Base-by-base conservation (phyloP, 257 asterid species). In the Buddleja alternifolia region DNA sequence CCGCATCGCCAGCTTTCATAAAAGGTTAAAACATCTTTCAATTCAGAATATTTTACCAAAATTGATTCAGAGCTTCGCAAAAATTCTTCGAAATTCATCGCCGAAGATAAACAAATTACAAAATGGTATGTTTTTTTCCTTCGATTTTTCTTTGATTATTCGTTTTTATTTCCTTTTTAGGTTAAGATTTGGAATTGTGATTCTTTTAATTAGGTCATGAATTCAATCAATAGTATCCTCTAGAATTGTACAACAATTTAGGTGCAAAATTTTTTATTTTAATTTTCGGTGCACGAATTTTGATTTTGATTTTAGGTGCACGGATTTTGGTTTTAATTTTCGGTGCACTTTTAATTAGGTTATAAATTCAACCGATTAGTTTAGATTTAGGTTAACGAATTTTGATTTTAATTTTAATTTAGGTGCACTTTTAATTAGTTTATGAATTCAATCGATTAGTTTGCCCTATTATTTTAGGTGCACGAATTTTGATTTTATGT, bases 61-160 rank as follows among this genome's bases (percentile, higher is more conserved):
- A 37, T 64, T 40, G 52, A 59, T 58, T 65, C 52, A 1, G 63
- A 20, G 63, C 45, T 77, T 4, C 24, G 25, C 44, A 15, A 69
- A 60, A 39, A 37, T 48, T 41, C 66, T 11, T 66, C 66, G 12
- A n/a, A 47, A 40, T 66, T 55, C 40, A 7, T 60, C 14, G 48
- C 37, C 23, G 67, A 25, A 17, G 59, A 58, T 75, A 69, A 69
- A 21, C 53, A 32, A 34, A 59, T 60, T 16, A 29, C 63, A 54
- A 24, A 17, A 80, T 80, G 84, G 84, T 80, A 25, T n/a, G 73
- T 10, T 16, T 21, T 63, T 68, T 12, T 23, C 24, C 37, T 8
- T 53, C 54, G 12, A n/a, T n/a, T 37, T 11, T 72, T 6, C 1
- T 20, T 47, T 36, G 46, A n/a, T 53, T 20, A 36, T 3, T 48